Conservation (phyloP, 2,329 filamentous ascomycete species). For the Colletotrichum sp. region DNA sequence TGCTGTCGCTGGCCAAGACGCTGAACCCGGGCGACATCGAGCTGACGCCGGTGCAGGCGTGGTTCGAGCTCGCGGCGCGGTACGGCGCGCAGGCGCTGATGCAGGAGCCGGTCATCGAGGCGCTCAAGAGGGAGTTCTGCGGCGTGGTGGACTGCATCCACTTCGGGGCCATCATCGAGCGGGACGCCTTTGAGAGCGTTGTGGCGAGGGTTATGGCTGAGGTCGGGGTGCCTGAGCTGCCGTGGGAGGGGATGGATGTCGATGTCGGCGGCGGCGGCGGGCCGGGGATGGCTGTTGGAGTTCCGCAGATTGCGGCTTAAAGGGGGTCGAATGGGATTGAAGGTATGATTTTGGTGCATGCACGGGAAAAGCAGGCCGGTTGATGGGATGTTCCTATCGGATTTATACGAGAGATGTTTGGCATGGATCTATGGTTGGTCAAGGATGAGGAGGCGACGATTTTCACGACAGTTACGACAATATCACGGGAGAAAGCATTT, state of each 20-base stretch:
- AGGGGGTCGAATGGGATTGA: not conserved
- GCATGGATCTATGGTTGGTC: not conserved
- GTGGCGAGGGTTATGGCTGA: slow-evolving; percentile 41
- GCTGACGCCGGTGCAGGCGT: slow-evolving; percentile 57
- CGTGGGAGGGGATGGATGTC: slow-evolving; percentile 4
- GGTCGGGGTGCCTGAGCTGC: slow-evolving; percentile 14
- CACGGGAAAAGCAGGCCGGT: not conserved
- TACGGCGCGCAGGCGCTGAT: slow-evolving; percentile 46
- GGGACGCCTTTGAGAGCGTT: slow-evolving; percentile 51
- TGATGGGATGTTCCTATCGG: not conserved
- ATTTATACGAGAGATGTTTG: not conserved
- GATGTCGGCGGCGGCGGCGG: not conserved
- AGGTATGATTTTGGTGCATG: not conserved
- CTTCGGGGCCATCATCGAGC: slow-evolving; percentile 53
- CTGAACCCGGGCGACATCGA: slow-evolving; percentile 48
- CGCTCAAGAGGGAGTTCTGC: slow-evolving; percentile 45
- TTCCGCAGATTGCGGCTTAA: not conserved
- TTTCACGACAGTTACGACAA: not conserved
- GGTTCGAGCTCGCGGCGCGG: slow-evolving; percentile 54
- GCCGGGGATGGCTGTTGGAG: not conserved
- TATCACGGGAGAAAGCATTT: not conserved
- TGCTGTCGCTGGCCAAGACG: slow-evolving; percentile 50
- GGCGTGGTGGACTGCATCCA: slow-evolving; percentile 49
- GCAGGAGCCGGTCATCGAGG: slow-evolving; percentile 35
- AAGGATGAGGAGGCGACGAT: not conserved